Evolutionary conservation across 441 rosid species (phyloP).

Genomic region (Erodium moschatum): DNA sequence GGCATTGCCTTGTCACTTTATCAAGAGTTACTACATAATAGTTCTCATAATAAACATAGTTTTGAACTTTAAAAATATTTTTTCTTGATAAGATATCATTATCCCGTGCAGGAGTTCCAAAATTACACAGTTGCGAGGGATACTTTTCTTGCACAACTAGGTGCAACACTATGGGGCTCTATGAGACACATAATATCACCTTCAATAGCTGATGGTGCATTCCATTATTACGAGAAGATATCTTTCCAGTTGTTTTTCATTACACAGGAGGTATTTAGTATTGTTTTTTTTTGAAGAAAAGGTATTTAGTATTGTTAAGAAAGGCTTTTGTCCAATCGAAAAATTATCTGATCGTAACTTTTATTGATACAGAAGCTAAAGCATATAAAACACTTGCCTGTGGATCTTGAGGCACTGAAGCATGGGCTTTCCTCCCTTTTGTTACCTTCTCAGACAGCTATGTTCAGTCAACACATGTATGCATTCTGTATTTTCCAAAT

Average conservation of each 20-base stretch:
- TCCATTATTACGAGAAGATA: slow-evolving; percentile 87
- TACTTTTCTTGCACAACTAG: slow-evolving; percentile 91
- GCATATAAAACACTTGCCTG: slow-evolving; percentile 59
- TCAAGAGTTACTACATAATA: slow-evolving; percentile 7
- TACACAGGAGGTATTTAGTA: slow-evolving; percentile 66
- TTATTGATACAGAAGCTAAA: slow-evolving; percentile 56
- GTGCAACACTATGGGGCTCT: slow-evolving; percentile 91
- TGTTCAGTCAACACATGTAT: slow-evolving; percentile 67
- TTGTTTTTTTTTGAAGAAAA: too few species aligned
- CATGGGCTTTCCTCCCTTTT: slow-evolving; percentile 79
- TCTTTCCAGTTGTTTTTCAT: slow-evolving; percentile 88
- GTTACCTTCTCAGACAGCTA: slow-evolving; percentile 76
- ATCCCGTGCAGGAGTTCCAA: slow-evolving; percentile 60
- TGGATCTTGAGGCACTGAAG: slow-evolving; percentile 70
- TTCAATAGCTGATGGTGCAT: slow-evolving; percentile 92
- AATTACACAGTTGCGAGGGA: slow-evolving; percentile 96
- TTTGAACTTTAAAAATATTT: slow-evolving; percentile 14
- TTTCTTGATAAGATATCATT: slow-evolving; percentile 13
- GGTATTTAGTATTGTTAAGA: slow-evolving; percentile 33
- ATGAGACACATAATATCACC: slow-evolving; percentile 91
- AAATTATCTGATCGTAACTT: slow-evolving; percentile 22
- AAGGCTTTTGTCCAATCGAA: slow-evolving; percentile 20
- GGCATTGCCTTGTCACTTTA: slow-evolving; percentile 15
- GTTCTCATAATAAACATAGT: slow-evolving; percentile 5
- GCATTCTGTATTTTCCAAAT: slow-evolving; percentile 22